A percentile compares a stretch with the other conserved stretches of the same genome.
Conservation (phyloP, 2,329 filamentous ascomycete genomes). For the Lachnellula occidentalis region DNA sequence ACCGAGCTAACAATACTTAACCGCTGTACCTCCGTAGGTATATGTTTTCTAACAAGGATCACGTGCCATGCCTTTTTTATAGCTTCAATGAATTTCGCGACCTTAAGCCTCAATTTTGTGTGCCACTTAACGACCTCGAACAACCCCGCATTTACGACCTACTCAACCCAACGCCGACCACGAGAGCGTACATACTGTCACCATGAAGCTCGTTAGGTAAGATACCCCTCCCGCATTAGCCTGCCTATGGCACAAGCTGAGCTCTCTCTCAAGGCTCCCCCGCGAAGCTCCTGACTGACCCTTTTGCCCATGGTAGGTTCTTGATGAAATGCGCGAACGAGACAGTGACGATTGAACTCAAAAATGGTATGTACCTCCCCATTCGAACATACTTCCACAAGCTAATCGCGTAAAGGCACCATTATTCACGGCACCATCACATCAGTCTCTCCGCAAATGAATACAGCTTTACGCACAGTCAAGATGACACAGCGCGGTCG, state of each 20-base stretch:
- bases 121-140: constrained; percentile 1
- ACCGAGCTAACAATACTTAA: no score
- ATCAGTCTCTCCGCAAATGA: constrained; percentile 97
- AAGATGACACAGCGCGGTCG: constrained; percentile 93
- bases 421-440: constrained; percentile 96
- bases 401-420: constrained; percentile 55
- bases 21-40: no score
- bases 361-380: constrained; percentile 66
- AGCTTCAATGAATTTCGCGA: constrained; percentile 10
- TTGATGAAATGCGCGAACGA: constrained; percentile 99
- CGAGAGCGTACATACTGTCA: constrained; percentile 34
- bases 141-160: constrained; percentile 4
- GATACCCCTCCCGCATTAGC: constrained; percentile 32
- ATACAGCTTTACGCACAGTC: constrained; percentile 89
- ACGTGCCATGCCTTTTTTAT: not conserved
- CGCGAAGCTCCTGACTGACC: constrained; percentile 33
- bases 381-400: not conserved
- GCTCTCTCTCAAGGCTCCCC: constrained; percentile 39
- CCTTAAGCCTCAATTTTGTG: constrained; percentile 5
- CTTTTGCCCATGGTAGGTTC: constrained; percentile 57
- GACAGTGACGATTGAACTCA: constrained; percentile 96
- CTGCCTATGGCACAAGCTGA: constrained; percentile 38
- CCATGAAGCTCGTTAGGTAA: constrained; percentile 97
- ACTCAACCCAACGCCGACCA: not conserved
- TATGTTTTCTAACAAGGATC: not conserved